These are phyloP conservation scores for Aureobasidium sp. DNA, from an alignment of 2,329 filamentous ascomycete species.

Conservation along the genomic window DNA sequence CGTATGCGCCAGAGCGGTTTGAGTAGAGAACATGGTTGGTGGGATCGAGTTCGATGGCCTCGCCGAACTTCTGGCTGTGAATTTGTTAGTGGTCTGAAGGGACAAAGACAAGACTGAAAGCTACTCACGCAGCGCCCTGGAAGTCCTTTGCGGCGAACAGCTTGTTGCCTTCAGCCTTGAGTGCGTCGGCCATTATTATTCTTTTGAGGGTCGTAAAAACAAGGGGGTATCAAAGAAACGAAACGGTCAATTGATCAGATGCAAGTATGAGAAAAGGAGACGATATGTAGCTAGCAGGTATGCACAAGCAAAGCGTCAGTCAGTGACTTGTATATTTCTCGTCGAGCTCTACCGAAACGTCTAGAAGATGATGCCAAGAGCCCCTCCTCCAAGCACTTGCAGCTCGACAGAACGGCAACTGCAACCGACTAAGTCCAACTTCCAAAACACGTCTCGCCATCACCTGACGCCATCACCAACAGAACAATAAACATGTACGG, in stretches of 20 bases:
- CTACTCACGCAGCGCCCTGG: constrained; percentile 80
- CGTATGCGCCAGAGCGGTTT: constrained; percentile 82
- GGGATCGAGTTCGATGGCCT: constrained; percentile 83
- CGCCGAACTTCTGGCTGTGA: constrained; percentile 79
- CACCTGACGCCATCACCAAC: background rate
- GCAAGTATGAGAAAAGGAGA: background rate
- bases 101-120: background rate
- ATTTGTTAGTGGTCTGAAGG: constrained; percentile 18
- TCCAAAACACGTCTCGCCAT: background rate
- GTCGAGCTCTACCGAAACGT: background rate
- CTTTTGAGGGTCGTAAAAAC: background rate
- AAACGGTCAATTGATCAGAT: constrained; percentile 1
- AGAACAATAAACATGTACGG: constrained; percentile 2
- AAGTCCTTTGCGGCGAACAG: constrained; percentile 98
- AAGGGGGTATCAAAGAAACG: constrained; percentile 12
- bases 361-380: background rate
- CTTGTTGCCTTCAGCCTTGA: constrained; percentile 98
- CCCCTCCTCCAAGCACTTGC: background rate
- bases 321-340: background rate
- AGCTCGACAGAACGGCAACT: background rate
- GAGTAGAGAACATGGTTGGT: constrained; percentile 96
- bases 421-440: background rate
- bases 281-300: background rate
- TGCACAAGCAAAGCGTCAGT: background rate
- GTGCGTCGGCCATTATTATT: constrained; percentile 56